phyloP scores from a whole-genome alignment of 495 filamentous ascomycete genomes.

The Evansstolkia leycettana region DNA sequence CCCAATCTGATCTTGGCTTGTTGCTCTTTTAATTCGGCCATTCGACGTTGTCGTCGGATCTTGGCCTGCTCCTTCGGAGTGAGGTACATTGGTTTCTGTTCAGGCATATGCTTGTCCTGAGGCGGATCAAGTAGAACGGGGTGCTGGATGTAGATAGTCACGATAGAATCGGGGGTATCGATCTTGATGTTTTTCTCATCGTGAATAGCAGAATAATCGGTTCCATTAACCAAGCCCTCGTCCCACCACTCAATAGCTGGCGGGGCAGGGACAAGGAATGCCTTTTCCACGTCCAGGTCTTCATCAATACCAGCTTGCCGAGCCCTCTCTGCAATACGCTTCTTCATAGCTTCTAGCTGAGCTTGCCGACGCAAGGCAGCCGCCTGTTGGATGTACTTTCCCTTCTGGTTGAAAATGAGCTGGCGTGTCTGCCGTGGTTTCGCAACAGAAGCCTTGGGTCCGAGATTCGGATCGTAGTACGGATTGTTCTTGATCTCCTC shows the following conservation, averaged over 20 bases:
- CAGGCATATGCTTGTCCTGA: conserved; percentile 67
- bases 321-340: conserved; percentile 72
- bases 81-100: conserved; percentile 83
- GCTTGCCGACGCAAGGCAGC: conserved; percentile 77
- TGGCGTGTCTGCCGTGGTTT: conserved; percentile 57
- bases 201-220: conserved; percentile 59
- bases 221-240: conserved; percentile 65
- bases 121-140: conserved; percentile 86
- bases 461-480: conserved; percentile 69
- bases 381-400: conserved; percentile 91
- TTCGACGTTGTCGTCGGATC: conserved; percentile 76
- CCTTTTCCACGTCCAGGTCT: conserved; percentile 78
- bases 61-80: conserved; percentile 88
- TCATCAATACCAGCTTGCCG: conserved; percentile 85
- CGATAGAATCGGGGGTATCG: conserved; percentile 63
- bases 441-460: conserved; percentile 46
- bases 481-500: conserved; percentile 68
- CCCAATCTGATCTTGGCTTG: conserved; percentile 92
- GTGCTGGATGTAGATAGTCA: conserved; percentile 85
- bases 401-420: conserved; percentile 87
- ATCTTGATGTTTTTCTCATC: conserved; percentile 57
- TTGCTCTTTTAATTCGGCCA: conserved; percentile 85
- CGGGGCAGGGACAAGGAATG: conserved; percentile 68
- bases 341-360: conserved; percentile 86
- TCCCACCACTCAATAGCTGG: conserved; percentile 98